phyloP scores from a whole-genome alignment of 2,329 filamentous ascomycete genomes.

The Immersiporthe knoxdaviesiana region DNA sequence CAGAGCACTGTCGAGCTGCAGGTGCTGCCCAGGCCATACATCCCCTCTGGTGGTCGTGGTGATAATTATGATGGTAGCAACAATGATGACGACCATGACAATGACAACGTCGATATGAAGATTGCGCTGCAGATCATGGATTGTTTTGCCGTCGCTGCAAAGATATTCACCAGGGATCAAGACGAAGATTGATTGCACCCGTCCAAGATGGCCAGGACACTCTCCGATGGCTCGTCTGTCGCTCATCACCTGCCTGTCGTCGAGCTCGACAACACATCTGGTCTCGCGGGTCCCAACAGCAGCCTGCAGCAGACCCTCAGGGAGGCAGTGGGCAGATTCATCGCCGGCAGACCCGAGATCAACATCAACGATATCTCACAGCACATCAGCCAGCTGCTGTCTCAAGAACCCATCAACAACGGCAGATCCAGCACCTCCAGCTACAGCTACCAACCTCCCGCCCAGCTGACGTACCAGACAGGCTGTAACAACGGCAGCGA shows the following conservation, averaged over 20 bases:
- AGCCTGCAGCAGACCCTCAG: neutral
- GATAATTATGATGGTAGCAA: too few relatives aligned
- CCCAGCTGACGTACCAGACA: too few relatives aligned
- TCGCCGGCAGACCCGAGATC: neutral
- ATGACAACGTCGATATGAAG: neutral
- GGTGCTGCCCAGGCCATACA: neutral
- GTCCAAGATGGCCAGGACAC: neutral
- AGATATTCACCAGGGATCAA: neutral
- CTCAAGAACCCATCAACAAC: too few relatives aligned
- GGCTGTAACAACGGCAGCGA: too few relatives aligned
- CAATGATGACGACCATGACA: neutral
- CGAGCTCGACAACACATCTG: neutral
- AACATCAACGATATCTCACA: too few relatives aligned
- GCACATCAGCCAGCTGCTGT: too few relatives aligned
- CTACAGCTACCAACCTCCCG: too few relatives aligned
- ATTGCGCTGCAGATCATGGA: too few relatives aligned
- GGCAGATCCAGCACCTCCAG: too few relatives aligned
- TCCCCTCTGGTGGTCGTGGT: too few relatives aligned
- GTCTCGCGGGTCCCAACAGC: neutral
- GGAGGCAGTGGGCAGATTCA: neutral
- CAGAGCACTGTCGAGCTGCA: neutral
- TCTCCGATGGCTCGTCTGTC: neutral
- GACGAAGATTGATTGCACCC: neutral
- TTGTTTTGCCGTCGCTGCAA: neutral
- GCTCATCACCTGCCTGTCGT: neutral